Base-by-base conservation (phyloP, 2,329 filamentous ascomycete genomes). In the Chrysoporthe cubensis region DNA sequence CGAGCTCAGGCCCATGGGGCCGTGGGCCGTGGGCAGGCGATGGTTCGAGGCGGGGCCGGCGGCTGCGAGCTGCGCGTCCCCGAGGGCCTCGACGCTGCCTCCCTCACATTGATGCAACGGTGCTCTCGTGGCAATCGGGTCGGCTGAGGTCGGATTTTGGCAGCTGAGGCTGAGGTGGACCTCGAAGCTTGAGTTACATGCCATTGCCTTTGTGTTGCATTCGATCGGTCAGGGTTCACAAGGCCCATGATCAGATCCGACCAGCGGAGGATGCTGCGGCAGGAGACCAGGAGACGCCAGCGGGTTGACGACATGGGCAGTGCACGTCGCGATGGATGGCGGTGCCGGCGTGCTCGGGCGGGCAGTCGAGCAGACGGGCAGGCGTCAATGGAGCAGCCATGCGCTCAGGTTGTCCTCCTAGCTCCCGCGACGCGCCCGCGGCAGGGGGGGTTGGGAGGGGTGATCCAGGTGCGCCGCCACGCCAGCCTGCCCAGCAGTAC, bases 151-250 rank as follows among this genome's bases (percentile, higher is more conserved):
- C 21, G 57, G 57, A 43, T 21, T 44, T 43, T 59, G 40, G 57
- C 16, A 43, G n/a, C 14, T 62, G 59, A 62, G 59, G 59, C 59
- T 56, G 34, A 64, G 40, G 48, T 56, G 11, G 62, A 50, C 59
- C n/a, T 62, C 26, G 59, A 62, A 37, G 13, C 18, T 62, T 48
- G 59, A 62, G 59, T 62, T 50, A 50, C 44, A 62, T 50, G 18
- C 26, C 32, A 46, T 11, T 62, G 40, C n/a, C 16, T 34, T 62
- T 46, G 59, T 46, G 59, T 62, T 62, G 59, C 59, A 62, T 62
- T 21, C 44, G 21, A 62, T 37, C 59, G 1, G 43, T 18, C 44
- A 62, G 44, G 59, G 59, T 62, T 50, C 59, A 48, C 43, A 62
- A 7, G 44, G 43, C n/a, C 59, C 37, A 37, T 46, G 32, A 16